Evolutionary conservation across 2,329 filamentous ascomycete genomes (phyloP).

Genomic region (Exophiala lecanii-corni): DNA sequence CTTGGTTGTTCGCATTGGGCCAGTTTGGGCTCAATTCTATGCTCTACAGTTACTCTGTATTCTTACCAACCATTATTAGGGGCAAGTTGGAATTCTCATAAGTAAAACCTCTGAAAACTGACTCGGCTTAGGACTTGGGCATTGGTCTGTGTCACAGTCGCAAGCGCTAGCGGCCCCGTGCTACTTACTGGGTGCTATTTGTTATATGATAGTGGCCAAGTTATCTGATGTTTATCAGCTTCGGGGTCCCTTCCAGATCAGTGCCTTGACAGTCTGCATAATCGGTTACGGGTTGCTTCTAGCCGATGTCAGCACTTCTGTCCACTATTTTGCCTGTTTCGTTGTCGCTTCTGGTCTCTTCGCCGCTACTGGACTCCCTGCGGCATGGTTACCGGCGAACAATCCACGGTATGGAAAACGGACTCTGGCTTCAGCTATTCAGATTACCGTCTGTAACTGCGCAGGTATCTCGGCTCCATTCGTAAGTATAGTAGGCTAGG

Average conservation of each 20-base stretch:
- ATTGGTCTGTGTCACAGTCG: slow-evolving; percentile 59
- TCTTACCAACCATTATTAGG: slow-evolving; percentile 72
- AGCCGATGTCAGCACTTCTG: slow-evolving; percentile 53
- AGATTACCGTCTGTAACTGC: slow-evolving; percentile 65
- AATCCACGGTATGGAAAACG: slow-evolving; percentile 71
- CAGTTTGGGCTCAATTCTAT: slow-evolving; percentile 72
- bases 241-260: slow-evolving; percentile 59
- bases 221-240: slow-evolving; percentile 63
- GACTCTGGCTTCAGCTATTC: slow-evolving; percentile 63
- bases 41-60: slow-evolving; percentile 70
- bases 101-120: too few relatives aligned
- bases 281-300: slow-evolving; percentile 66
- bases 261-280: slow-evolving; percentile 59
- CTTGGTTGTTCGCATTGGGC: slow-evolving; percentile 63
- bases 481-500: slow-evolving; percentile 37
- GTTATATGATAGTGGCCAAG: slow-evolving; percentile 62
- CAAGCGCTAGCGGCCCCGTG: slow-evolving; percentile 74
- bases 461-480: slow-evolving; percentile 70
- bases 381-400: slow-evolving; percentile 57
- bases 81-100: too few relatives aligned
- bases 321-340: slow-evolving; percentile 71
- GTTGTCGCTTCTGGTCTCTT: slow-evolving; percentile 69
- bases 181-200: slow-evolving; percentile 66
- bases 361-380: slow-evolving; percentile 49
- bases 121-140: slow-evolving; percentile 60